phyloP scores from a whole-genome alignment of 495 filamentous ascomycete genomes.

The Astrothelium macrocarpum region DNA sequence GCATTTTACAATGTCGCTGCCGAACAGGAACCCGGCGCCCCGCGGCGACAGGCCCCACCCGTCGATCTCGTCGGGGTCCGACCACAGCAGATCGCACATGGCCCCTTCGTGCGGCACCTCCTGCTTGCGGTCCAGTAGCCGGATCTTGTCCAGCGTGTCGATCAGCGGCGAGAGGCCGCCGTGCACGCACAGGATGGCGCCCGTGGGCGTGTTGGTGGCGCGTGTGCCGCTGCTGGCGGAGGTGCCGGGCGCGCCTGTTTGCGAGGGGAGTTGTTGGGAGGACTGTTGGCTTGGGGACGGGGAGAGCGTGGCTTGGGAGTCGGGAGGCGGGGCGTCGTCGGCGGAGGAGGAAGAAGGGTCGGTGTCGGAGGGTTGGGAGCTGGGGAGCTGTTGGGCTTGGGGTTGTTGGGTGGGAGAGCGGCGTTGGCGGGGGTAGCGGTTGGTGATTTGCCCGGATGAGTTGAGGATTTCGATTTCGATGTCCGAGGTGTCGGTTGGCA shows the following conservation, averaged over 20 bases:
- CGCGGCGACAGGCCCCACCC: conserved; percentile 94
- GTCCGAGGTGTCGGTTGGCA: conserved; percentile 50
- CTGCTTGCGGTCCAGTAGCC: conserved; percentile 90
- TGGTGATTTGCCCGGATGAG: conserved; percentile 65
- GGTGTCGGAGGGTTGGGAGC: conserved; percentile 39
- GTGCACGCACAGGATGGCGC: conserved; percentile 90
- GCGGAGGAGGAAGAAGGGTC: conserved; percentile 32
- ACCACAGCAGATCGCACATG: conserved; percentile 98
- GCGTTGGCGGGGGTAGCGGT: conserved; percentile 50
- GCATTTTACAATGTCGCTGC: conserved; percentile 86
- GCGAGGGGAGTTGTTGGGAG: conserved; percentile 18
- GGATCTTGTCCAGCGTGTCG: conserved; percentile 91
- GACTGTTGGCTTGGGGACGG: conserved; percentile 12
- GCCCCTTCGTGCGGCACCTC: conserved; percentile 97
- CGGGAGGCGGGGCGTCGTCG: conserved; percentile 27
- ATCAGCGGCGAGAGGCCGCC: conserved; percentile 86
- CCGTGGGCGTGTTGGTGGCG: conserved; percentile 49
- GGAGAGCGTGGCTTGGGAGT: conserved; percentile 2
- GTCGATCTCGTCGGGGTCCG: conserved; percentile 95
- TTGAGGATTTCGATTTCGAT: conserved; percentile 89
- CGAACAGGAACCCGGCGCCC: conserved; percentile 92
- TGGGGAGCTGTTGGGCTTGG: conserved; percentile 8
- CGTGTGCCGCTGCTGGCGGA: conserved; percentile 55
- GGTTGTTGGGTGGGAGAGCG: conserved; percentile 13
- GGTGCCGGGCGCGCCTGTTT: conserved; percentile 66